Percentiles rank a stretch among this genome's conserved stretches.
These are phyloP conservation scores for Boeremia exigua DNA, from an alignment of 2,329 filamentous ascomycete genomes.

Conservation along the genomic window DNA sequence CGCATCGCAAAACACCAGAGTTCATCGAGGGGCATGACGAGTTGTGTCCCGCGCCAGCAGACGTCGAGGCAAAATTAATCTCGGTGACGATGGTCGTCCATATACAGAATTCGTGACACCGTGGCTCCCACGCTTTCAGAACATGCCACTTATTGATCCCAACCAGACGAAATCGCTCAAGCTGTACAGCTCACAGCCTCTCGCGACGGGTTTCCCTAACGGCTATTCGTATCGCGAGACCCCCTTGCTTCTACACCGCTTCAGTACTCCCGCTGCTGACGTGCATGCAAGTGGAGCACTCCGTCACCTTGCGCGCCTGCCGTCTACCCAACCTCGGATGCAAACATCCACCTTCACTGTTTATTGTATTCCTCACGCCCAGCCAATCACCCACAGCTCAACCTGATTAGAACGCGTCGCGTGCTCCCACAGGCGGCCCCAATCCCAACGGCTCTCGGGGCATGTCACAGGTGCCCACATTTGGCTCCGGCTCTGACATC, in stretches of 20 bases:
- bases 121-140: not conserved
- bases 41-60: not conserved
- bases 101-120: not conserved
- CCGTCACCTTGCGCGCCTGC: constrained; percentile 5
- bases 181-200: not conserved
- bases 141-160: not conserved
- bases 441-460: not conserved
- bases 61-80: not conserved
- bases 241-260: constrained; percentile 1
- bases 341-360: not conserved
- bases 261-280: constrained; percentile 1
- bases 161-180: not conserved
- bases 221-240: not conserved
- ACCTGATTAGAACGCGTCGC: not conserved
- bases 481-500: constrained; percentile 1
- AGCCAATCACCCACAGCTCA: not conserved
- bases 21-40: not conserved
- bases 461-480: not conserved
- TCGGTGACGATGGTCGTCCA: not conserved
- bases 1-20: not conserved
- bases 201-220: not conserved
- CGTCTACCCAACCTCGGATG: not conserved
- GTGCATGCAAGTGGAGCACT: not conserved
- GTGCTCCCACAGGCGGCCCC: not conserved
- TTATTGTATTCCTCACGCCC: not conserved